Base-by-base conservation (phyloP, 371 early-diverging fungal species). In the Sporodiniella umbellata region DNA sequence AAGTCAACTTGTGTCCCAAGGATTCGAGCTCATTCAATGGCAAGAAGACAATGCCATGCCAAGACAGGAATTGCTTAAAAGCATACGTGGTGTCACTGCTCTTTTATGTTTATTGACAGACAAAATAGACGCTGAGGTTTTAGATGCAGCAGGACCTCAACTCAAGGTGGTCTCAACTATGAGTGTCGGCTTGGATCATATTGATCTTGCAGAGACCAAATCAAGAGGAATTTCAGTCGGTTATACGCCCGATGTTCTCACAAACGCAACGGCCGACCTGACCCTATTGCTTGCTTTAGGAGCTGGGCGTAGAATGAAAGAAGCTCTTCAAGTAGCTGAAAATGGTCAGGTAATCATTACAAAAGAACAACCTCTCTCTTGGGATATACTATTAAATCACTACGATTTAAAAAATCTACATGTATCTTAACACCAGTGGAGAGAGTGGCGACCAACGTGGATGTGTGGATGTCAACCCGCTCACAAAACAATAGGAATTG, bases 121-220 rank as follows among this genome's bases (percentile, higher is more conserved):
- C 39, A 79, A 77, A 37, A 80, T 94, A 23, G 87, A 92, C 53
- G 54, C 55, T 4, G 88, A 91, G 54, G 45, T 91, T 3, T 52
- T 93, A 25, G 75, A 80, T 45, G 76, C 73, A 10, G 79, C 84
- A 53, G 70, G 84, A 7, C 66, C 75, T 2, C 70, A 64, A 37
- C 75, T 87, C 10, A 78, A 81, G 42, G 78, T 86, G 7, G 63
- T 89, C 0, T 81, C 89, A 3, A 89, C 90, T 0, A 75, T 86
- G 66, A 87, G 80, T 48, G 93, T 92, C 14, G 95, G 95, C 4
- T 90, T 84, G 62, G 93, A 93, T 52, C 95, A 93, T 63, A 80
- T 93, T 31, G 84, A 86, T 60, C 51, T 83, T 0, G 51, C 56
- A 2, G 78, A 70, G 3, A 56, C 81, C 12, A 65, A 75, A 17